Conservation (phyloP, 345 rosid genomes). For the Noccaea caerulescens region DNA sequence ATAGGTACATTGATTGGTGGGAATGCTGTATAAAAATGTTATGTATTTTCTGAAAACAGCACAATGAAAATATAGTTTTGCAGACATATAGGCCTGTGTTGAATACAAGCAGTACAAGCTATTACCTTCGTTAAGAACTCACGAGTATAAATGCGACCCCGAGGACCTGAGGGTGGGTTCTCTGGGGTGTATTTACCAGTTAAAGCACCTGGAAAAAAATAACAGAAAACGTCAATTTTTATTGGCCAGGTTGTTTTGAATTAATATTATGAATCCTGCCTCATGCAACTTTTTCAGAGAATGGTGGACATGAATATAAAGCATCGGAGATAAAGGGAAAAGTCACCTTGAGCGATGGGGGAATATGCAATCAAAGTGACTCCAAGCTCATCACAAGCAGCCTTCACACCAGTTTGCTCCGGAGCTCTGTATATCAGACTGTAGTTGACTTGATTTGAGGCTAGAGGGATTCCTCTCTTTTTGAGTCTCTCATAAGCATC, state of each 20-base stretch:
- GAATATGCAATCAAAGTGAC: slow-evolving; percentile 89
- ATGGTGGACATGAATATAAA: slow-evolving; percentile 4
- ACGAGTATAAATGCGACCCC: slow-evolving; percentile 74
- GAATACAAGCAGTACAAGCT: slow-evolving; percentile 15
- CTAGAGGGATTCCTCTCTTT: slow-evolving; percentile 88
- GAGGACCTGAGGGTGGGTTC: slow-evolving; percentile 87
- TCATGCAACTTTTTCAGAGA: slow-evolving; percentile 9
- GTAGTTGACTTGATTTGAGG: slow-evolving; percentile 97
- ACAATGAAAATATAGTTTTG: slow-evolving; percentile 1
- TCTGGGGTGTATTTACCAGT: slow-evolving; percentile 95
- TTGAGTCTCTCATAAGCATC: slow-evolving; percentile 77
- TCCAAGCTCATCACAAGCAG: slow-evolving; percentile 92
- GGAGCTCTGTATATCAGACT: slow-evolving; percentile 89
- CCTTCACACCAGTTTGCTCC: slow-evolving; percentile 87
- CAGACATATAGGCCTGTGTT: not conserved
- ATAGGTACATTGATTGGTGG: too few species aligned
- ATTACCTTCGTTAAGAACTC: slow-evolving; percentile 70
- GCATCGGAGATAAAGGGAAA: slow-evolving; percentile 20
- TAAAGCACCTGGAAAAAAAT: slow-evolving; percentile 63
- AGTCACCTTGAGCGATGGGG: slow-evolving; percentile 92
- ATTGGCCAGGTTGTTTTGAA: slow-evolving; percentile 21
- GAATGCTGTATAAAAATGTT: too few species aligned
- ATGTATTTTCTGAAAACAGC: too few species aligned
- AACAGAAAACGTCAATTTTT: not conserved
- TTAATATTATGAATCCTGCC: not conserved